phyloP scores from a whole-genome alignment of 176 grass and related monocot genomes.

The Triticum dicoccoides region DNA sequence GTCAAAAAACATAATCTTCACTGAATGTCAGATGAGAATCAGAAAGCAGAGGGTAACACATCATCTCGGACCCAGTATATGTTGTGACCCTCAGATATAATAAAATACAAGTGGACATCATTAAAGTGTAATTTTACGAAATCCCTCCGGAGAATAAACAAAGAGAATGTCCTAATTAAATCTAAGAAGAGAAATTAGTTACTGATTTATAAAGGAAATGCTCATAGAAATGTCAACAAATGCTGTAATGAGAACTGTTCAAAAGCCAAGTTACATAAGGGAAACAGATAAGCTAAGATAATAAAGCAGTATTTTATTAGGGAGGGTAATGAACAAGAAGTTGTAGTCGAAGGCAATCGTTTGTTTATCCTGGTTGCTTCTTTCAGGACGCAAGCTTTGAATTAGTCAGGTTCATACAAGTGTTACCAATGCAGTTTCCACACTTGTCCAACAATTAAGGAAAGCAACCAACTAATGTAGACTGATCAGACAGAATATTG shows the following conservation, averaged over 20 bases:
- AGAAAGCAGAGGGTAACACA: neutral
- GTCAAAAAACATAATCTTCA: neutral
- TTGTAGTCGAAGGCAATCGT: neutral
- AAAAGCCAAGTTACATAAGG: neutral
- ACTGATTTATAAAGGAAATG: neutral
- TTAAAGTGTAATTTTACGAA: neutral
- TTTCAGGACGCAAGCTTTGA: neutral
- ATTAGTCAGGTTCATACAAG: neutral
- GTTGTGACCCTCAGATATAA: neutral
- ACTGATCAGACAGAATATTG: neutral
- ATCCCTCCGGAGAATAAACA: neutral
- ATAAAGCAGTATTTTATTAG: neutral
- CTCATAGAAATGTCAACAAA: neutral
- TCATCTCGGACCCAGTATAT: neutral
- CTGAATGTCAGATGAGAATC: neutral
- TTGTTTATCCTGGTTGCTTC: neutral
- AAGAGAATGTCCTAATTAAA: neutral
- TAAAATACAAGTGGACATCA: neutral
- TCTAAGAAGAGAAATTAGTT: neutral
- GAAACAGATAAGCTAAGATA: neutral
- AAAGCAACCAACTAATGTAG: neutral
- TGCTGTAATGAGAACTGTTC: neutral
- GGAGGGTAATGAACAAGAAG: neutral
- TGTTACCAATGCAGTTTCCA: neutral
- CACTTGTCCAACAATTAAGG: constrained; percentile 15